Percentiles rank a stretch among this genome's conserved stretches.
phyloP scores from a whole-genome alignment of 306 rosid species.

The Trifolium subterraneum region DNA sequence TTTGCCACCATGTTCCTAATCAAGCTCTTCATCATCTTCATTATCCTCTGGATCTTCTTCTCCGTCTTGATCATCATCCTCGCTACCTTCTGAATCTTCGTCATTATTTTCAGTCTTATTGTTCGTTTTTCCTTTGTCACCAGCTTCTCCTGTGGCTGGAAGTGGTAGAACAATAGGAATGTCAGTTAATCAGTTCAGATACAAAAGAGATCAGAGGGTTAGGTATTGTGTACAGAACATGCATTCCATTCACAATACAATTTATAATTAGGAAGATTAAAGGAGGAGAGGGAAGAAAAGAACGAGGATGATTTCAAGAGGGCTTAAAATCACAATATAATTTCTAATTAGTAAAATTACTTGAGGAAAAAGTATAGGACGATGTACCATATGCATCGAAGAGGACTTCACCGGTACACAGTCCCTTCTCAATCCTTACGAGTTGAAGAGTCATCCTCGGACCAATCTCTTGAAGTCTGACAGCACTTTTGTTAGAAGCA shows the following conservation, averaged over 20 bases:
- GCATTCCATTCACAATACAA: too few relatives aligned
- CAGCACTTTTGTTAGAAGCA: conserved; percentile 89
- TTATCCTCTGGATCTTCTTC: conserved; percentile 28
- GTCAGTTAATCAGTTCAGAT: not conserved
- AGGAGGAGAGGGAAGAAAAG: not conserved
- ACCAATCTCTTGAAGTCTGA: conserved; percentile 96
- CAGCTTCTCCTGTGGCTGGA: conserved; percentile 48
- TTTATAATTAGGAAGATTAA: not conserved
- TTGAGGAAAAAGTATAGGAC: conserved; percentile 24
- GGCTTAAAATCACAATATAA: too few relatives aligned
- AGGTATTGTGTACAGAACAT: too few relatives aligned
- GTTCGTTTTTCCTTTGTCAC: conserved; percentile 52
- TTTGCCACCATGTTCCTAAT: conserved; percentile 33
- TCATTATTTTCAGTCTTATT: conserved; percentile 50
- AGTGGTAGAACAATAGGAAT: conserved; percentile 6
- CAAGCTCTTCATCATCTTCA: conserved; percentile 41
- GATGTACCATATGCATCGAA: conserved; percentile 77
- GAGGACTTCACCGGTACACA: conserved; percentile 83
- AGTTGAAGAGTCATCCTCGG: conserved; percentile 96
- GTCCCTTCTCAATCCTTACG: conserved; percentile 81
- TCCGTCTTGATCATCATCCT: conserved; percentile 46
- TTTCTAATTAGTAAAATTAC: too few relatives aligned
- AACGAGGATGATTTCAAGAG: not conserved
- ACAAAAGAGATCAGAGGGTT: not conserved
- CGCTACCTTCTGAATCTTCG: conserved; percentile 41